Percentiles rank a stretch among this genome's conserved stretches.
Evolutionary conservation across 1,284 basidiomycete species (phyloP).

Genomic region (Paramarasmius palmivorus): DNA sequence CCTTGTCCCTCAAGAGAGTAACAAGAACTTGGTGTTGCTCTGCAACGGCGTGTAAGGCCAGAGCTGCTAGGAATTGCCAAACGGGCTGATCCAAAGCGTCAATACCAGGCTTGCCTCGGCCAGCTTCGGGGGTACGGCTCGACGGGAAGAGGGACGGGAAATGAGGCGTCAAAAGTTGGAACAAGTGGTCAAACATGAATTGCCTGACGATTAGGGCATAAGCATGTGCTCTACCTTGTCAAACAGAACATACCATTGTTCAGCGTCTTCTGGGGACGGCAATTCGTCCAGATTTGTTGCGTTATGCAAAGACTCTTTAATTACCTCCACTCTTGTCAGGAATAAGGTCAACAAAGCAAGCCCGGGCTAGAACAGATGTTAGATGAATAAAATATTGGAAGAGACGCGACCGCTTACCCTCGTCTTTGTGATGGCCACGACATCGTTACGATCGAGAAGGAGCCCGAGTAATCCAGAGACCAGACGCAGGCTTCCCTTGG

Average conservation of each 20-base stretch:
- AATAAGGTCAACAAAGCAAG: constrained; percentile 91
- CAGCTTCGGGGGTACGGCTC: constrained; percentile 57
- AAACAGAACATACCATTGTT: constrained; percentile 73
- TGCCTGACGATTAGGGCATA: constrained; percentile 54
- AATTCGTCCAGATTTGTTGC: constrained; percentile 52
- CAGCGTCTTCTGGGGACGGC: constrained; percentile 72
- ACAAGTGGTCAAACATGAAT: constrained; percentile 82
- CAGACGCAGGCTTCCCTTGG: constrained; percentile 76
- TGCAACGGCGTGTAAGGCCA: constrained; percentile 83
- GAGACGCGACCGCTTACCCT: constrained; percentile 51
- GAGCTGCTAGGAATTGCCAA: constrained; percentile 89
- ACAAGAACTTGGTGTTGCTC: constrained; percentile 90
- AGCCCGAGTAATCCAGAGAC: constrained; percentile 88
- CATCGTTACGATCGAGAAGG: constrained; percentile 81
- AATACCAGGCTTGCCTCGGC: constrained; percentile 34
- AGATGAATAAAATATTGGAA: not conserved
- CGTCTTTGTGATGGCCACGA: constrained; percentile 70
- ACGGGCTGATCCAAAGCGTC: constrained; percentile 88
- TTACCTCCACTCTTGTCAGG: constrained; percentile 87
- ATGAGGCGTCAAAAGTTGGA: constrained; percentile 76
- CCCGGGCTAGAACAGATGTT: constrained; percentile 65
- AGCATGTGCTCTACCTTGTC: constrained; percentile 3
- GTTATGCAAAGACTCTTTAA: constrained; percentile 72
- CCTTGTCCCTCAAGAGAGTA: constrained; percentile 86
- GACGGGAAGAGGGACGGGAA: constrained; percentile 89